Evolutionary conservation across 768 basidiomycete genomes (phyloP), one percentile per base, ranked within the genome.

Genomic region (Serendipita vermifera): DNA sequence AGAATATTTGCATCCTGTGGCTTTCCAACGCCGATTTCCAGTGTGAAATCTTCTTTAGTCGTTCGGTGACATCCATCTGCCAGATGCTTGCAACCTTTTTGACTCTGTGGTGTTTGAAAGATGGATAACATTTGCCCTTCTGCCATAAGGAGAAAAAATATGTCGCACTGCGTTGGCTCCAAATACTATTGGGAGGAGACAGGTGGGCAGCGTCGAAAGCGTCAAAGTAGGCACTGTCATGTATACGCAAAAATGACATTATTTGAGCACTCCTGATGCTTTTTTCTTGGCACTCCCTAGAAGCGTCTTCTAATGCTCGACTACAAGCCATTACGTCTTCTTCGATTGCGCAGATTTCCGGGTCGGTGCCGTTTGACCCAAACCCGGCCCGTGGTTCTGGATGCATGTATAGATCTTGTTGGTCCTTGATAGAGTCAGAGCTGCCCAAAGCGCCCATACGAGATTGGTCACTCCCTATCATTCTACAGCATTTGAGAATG

Each of bases 401-500:
- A 5, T 66, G 67, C 2, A 84, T 63, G 3, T 70, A 62, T 22
- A 84, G 65, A 0, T 68, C 64, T 35, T 73, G 74, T 0, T 80
- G 80, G 0, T 68, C 60, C 0, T 67, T 0, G 2, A 75, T 78
- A 0, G 75, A 74, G 58, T 83, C 82, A n/a, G n/a, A n/a, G 7
- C 82, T 75, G 6, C 75, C 73, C 0, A 85, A 67, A 0, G 84
- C 75, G 31, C 83, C 76, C 55, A 86, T 77, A 27, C 65, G 69
- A 0, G 39, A 7, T 0, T 59, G 38, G 1, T 76, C 73, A 2
- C 85, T 82, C 0, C 80, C 82, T 27, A 80, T 79, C n/a, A 72
- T 70, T 1, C 84, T 63, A 2, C 85, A 73, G 54, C 80, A 77
- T 24, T 78, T 75, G 3, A 86, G 71, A 55, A 86, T 80, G 51